Base-by-base conservation (phyloP, 176 grass and related monocot genomes). In the Leersia perrieri region DNA sequence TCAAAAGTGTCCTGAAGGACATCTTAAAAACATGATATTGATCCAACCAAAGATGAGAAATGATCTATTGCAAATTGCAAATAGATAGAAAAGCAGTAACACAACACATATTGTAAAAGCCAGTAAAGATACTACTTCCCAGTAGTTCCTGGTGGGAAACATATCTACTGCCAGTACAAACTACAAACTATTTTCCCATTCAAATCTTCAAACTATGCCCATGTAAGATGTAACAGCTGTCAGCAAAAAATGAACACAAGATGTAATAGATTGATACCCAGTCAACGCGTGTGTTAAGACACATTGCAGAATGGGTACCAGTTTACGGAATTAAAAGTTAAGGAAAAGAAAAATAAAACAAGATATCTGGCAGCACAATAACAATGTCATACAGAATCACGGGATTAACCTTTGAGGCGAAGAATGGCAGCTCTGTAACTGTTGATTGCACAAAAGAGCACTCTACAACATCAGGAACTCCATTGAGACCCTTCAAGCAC, bases 381-480 rank as follows among this genome's bases (percentile, higher is more conserved):
- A 34, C 44, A 72, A 18, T 13, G 65, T 34, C 55, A 68, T 35
- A 76, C 1, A 32, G 16, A 40, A 9, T 27, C 10, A 42, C 9
- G 8, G 45, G 74, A 66, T 49, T 51, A 67, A 99, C 96, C 96
- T 93, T 95, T 73, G 96, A 99, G 79, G 96, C 92, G 81, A 99
- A 99, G 86, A 95, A 99, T 31, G 96, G 96, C 66, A 99, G 83
- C 75, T 91, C 90, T 7, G 96, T 91, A 51, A 99, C 77, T 0
- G 88, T 93, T 75, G 96, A 99, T 79, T 99, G 96, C 79, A 99
- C 96, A 84, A 90, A 99, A 80, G 92, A 89, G 75, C 90, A 99
- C 73, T 99, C 92, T 38, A 99, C 79, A 80, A 99, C 51, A 42
- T 93, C 90, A 14, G 92, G 92, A 75, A 88, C 96, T 8, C 96